Evolutionary conservation across 2,329 filamentous ascomycete genomes (phyloP), one percentile per base, ranked within the genome.

Genomic region (Penicillium griseofulvum): DNA sequence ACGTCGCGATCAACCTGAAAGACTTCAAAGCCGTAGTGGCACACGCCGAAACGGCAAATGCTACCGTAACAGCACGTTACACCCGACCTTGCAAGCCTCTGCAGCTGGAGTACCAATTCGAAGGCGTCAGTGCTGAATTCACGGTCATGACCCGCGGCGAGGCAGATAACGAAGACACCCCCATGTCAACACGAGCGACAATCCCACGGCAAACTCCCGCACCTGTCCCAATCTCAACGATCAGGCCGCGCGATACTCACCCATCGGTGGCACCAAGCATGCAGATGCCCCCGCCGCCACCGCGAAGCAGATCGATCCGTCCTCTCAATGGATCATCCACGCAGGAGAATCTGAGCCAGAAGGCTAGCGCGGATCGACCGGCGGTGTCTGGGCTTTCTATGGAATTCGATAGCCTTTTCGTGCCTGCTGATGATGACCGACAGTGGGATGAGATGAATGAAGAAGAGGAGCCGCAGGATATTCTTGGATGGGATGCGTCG

Each of bases 91-190:
- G 78, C 33, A 78, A 82, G 29, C 85, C 85, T 4, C 67, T 87
- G 58, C 84, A 87, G 59, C 80, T 87, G 59, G 80, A 74, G 56
- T 87, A 87, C 60, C 76, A 79, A 36, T 76, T 77, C 49, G 76
- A 79, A 44, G 84, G 83, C 10, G 68, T 87, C 33, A 67, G 76
- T 37, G 81, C 82, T 60, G 81, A 86, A 54, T 87, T 85, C 64
- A 87, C 82, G 2, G 72, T 87, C 39, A 87, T 87, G 85, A 87
- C 85, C 19, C 80, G 80, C 53, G 85, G 84, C 33, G 82, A 85
- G 50, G 75, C 76, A 28, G 76, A 71, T 16, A 51, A 39, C 17
- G 71, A 72, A 17, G 68, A 71, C 26, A 65, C 70, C 5, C 73
- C 78, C 5, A 67, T 60, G 31, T 76, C 72, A 51, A 78, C 73